Base-by-base conservation (phyloP, 306 rosid species). In the Morella rubra region DNA sequence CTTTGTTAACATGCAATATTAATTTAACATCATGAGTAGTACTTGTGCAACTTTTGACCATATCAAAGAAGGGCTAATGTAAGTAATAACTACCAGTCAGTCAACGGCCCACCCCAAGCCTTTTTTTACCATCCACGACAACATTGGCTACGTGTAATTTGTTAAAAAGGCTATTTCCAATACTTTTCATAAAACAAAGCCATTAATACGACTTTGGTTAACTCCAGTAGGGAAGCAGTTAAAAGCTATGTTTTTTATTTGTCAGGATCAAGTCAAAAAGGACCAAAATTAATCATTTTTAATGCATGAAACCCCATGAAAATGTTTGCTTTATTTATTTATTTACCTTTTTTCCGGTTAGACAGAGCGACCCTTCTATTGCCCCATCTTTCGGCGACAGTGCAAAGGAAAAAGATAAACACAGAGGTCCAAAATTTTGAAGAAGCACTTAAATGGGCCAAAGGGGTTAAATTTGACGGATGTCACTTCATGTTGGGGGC, bases 371-470 rank as follows among this genome's bases (percentile, higher is more conserved):
- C 19, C 67, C 16, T 42, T 40, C 52, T 24, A 20, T 51, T 77
- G 85, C 81, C 80, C 76, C 82, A 76, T 42, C 88, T 87, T 89
- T 87, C 73, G 12, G 77, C 76, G 87, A 88, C 89, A 84, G 80
- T 37, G 72, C 65, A 75, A 66, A 32, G 3, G 37, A 65, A 22
- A 76, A 15, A 64, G 20, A 60, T 62, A 47, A 58, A 73, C 19
- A 18, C 13, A 70, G 59, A 24, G 61, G 9, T 20, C 12, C 46
- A 59, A 46, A 41, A 58, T 52, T 62, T 62, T 16, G 76, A 20
- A 69, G 76, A 20, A 69, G 73, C 49, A 62, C 49, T n/a, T n/a
- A 10, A 37, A 19, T 4, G 52, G 22, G 51, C 20, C 70, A 52
- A 73, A 24, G 68, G 2, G 73, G 40, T n/a, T 40, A 32, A n/a